phyloP scores from a whole-genome alignment of 1,139 yeast species.

The Suhomyces panamericanus region DNA sequence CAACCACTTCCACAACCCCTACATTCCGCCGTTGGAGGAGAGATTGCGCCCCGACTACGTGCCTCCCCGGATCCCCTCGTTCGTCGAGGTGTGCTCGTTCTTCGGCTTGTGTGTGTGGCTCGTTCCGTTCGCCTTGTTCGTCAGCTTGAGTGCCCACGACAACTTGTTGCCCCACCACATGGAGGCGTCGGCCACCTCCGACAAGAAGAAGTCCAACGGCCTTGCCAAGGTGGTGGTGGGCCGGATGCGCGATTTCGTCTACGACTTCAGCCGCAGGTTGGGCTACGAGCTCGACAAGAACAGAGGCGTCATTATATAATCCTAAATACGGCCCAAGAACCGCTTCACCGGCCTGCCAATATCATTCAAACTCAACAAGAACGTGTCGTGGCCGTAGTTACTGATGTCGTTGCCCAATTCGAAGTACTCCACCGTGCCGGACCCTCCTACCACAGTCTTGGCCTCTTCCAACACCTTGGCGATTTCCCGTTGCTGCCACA shows the following conservation, averaged over 20 bases:
- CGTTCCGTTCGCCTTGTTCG: conserved; percentile 88
- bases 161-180: conserved; percentile 71
- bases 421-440: conserved; percentile 51
- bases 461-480: conserved; percentile 55
- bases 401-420: conserved; percentile 78
- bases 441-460: conserved; percentile 29
- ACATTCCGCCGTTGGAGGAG: conserved; percentile 56
- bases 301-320: conserved; percentile 49
- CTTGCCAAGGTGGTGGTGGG: conserved; percentile 68
- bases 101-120: conserved; percentile 94
- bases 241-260: conserved; percentile 49
- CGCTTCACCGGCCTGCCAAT: conserved; percentile 74
- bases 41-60: conserved; percentile 57
- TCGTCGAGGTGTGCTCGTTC: conserved; percentile 88
- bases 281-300: conserved; percentile 68
- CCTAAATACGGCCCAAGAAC: conserved; percentile 41
- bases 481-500: conserved; percentile 90
- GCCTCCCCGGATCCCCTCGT: conserved; percentile 75
- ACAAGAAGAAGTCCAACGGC: conserved; percentile 41
- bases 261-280: conserved; percentile 48
- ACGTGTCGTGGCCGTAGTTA: conserved; percentile 89
- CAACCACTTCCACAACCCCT: conserved; percentile 72
- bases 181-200: conserved; percentile 24
- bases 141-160: conserved; percentile 90
- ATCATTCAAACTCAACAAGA: conserved; percentile 72